phyloP scores from a whole-genome alignment of 257 asterid species.

The Solanum okadae region DNA sequence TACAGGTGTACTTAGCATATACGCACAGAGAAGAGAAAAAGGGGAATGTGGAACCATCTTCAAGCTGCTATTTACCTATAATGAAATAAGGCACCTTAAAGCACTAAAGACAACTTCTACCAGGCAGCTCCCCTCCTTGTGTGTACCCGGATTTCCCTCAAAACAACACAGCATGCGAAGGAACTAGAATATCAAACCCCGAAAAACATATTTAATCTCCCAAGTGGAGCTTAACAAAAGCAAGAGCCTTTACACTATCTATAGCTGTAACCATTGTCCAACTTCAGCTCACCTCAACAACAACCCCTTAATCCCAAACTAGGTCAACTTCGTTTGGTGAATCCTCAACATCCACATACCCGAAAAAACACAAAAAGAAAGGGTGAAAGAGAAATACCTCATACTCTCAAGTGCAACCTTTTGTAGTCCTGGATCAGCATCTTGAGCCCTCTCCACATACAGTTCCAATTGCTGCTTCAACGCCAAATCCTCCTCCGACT shows the following conservation, averaged over 20 bases:
- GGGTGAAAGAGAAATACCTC: conserved; percentile 37
- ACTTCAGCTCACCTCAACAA: neutral
- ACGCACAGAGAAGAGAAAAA: neutral
- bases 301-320: neutral
- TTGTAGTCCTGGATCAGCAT: conserved; percentile 78
- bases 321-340: neutral
- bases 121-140: neutral
- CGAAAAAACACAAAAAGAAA: neutral
- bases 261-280: neutral
- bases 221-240: neutral
- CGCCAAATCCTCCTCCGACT: conserved; percentile 97
- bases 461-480: conserved; percentile 84
- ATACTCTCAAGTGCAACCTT: conserved; percentile 84
- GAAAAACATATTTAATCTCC: neutral
- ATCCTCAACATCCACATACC: neutral
- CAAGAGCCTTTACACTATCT: neutral
- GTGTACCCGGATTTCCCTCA: neutral
- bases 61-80: neutral
- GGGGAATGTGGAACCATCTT: neutral
- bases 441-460: conserved; percentile 90
- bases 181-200: neutral
- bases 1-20: neutral
- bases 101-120: neutral
- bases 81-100: neutral
- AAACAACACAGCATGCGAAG: neutral